Conservation (phyloP, 2,329 filamentous ascomycete genomes). For the Ampelomyces quisqualis region DNA sequence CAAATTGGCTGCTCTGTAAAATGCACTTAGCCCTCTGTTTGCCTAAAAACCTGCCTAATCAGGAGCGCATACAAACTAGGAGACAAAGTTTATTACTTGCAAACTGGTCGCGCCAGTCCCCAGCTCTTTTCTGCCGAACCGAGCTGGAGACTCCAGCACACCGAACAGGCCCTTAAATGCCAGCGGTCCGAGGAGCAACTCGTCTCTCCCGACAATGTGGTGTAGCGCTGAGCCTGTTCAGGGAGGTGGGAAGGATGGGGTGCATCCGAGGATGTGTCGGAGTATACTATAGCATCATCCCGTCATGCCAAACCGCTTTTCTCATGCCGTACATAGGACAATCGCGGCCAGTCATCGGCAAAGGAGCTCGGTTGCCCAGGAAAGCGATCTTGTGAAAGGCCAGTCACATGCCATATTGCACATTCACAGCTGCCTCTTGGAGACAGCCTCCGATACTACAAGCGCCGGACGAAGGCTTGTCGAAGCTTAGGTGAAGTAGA, state of each 20-base stretch:
- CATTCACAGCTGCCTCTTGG: slow-evolving; percentile 1
- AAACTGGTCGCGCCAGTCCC: too few relatives aligned
- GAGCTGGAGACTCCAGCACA: too few relatives aligned
- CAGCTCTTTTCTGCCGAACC: too few relatives aligned
- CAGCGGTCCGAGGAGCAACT: too few relatives aligned
- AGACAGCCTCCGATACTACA: background rate
- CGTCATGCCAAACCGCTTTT: background rate
- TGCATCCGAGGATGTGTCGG: background rate
- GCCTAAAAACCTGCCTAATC: too few relatives aligned
- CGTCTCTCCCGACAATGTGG: background rate
- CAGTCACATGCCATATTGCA: slow-evolving; percentile 1
- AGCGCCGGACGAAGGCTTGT: background rate
- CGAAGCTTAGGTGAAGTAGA: background rate
- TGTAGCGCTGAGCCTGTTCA: slow-evolving; percentile 12
- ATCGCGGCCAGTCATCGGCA: background rate
- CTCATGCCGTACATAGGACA: background rate
- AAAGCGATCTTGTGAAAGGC: background rate
- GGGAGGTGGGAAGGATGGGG: slow-evolving; percentile 21
- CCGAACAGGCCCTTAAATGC: too few relatives aligned
- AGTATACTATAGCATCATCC: slow-evolving; percentile 6
- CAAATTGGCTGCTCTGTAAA: too few relatives aligned
- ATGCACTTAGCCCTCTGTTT: too few relatives aligned
- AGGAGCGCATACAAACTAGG: too few relatives aligned
- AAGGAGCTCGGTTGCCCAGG: background rate
- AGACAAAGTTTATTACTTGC: too few relatives aligned